Conservation (phyloP, 768 basidiomycete species). For the Pleurotus cornucopiae region DNA sequence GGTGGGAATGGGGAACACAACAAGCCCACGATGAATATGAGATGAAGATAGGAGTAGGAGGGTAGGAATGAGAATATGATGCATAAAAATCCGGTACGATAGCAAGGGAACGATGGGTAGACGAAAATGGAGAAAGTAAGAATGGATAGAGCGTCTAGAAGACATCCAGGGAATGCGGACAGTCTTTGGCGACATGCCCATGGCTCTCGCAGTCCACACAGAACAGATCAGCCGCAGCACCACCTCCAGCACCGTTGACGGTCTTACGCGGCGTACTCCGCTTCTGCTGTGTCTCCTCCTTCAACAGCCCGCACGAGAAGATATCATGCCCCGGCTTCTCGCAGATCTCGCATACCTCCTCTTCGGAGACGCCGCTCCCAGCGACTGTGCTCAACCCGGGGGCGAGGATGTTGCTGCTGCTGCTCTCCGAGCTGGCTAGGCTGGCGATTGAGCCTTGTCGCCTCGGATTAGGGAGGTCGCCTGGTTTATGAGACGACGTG, state of each 20-base stretch:
- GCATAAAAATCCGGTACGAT: conserved; percentile 2
- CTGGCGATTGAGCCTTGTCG: neutral
- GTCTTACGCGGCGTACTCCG: conserved; percentile 18
- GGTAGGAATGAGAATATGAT: neutral
- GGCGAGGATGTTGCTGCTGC: conserved; percentile 8
- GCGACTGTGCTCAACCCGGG: conserved; percentile 19
- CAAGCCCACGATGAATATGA: too few species aligned
- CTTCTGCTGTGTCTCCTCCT: conserved; percentile 41
- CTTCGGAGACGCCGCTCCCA: conserved; percentile 18
- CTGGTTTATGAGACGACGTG: conserved; percentile 18
- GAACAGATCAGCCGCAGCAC: conserved; percentile 35
- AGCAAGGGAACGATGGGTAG: conserved; percentile 7
- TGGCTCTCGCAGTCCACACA: conserved; percentile 85
- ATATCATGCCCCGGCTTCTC: conserved; percentile 84
- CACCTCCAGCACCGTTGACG: neutral
- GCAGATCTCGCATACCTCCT: conserved; percentile 78
- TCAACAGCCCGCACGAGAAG: conserved; percentile 75
- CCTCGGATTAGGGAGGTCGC: neutral
- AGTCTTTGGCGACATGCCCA: conserved; percentile 73
- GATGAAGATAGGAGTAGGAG: too few species aligned
- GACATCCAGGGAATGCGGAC: conserved; percentile 83
- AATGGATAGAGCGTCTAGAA: conserved; percentile 43
- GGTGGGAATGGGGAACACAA: too few species aligned
- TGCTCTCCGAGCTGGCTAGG: conserved; percentile 18
- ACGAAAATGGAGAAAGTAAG: conserved; percentile 15